phyloP scores from a whole-genome alignment of 2,329 filamentous ascomycete species.

The Thielaviopsis populi region DNA sequence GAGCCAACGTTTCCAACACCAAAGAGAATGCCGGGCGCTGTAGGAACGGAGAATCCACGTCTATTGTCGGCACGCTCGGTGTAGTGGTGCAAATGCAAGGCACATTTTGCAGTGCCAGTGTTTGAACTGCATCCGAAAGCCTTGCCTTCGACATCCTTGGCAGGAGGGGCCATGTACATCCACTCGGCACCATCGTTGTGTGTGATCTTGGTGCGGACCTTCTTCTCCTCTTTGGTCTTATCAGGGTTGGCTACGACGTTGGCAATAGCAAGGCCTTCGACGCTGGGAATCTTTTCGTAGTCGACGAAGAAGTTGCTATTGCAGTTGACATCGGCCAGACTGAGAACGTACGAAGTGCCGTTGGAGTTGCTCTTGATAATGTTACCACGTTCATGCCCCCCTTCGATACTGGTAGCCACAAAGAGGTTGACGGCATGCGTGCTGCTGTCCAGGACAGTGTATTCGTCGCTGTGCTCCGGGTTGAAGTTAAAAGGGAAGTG shows the following conservation, averaged over 20 bases:
- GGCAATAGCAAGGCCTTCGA: slow-evolving; percentile 79
- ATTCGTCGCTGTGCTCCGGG: slow-evolving; percentile 55
- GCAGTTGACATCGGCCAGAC: slow-evolving; percentile 66
- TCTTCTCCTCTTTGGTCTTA: slow-evolving; percentile 54
- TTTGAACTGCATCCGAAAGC: slow-evolving; percentile 50
- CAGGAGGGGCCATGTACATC: slow-evolving; percentile 59
- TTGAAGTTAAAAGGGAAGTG: slow-evolving; percentile 77
- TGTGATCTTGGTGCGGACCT: slow-evolving; percentile 77
- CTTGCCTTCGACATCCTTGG: slow-evolving; percentile 55
- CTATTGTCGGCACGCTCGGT: slow-evolving; percentile 72
- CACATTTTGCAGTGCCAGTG: slow-evolving; percentile 51
- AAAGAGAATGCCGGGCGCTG: slow-evolving; percentile 81
- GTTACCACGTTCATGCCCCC: slow-evolving; percentile 58
- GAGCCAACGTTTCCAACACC: slow-evolving; percentile 79
- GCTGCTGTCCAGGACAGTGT: slow-evolving; percentile 88
- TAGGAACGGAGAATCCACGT: slow-evolving; percentile 76
- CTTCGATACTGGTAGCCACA: slow-evolving; percentile 57
- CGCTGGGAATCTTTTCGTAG: slow-evolving; percentile 85
- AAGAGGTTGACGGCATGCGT: slow-evolving; percentile 91
- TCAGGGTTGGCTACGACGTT: slow-evolving; percentile 69
- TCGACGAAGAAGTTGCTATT: slow-evolving; percentile 68
- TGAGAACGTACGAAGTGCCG: slow-evolving; percentile 85
- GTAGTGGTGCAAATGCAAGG: slow-evolving; percentile 87
- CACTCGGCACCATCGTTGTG: slow-evolving; percentile 93
- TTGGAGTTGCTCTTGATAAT: slow-evolving; percentile 99